Evolutionary conservation across 768 basidiomycete species (phyloP), one percentile per base, ranked within the genome.

Genomic region (Lactifluus subvellereus): DNA sequence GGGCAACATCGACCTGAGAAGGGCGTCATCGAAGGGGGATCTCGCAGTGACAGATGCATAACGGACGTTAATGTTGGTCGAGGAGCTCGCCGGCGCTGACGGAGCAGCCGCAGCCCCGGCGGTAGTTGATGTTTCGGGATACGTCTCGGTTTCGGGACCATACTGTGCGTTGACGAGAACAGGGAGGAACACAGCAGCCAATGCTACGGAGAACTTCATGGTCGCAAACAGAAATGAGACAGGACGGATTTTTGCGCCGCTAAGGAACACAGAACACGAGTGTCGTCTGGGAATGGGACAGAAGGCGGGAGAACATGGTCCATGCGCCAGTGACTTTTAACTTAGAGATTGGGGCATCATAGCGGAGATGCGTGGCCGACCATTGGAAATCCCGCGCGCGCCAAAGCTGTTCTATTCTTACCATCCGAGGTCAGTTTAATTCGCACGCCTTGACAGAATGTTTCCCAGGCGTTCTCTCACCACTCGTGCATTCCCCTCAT

Each of bases 1-100:
- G 62, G 6, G 72, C 75, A 37, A 84, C 84, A 49, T 82, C 69
- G 63, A 84, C 69, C 80, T 82, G 57, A 33, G 35, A 51, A 35
- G 37, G 8, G 9, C 37, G 27, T 57, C 50, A 59, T 47, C 20
- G 18, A 42, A 22, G 37, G 22, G 5, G 27, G 18, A 32, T 18
- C 30, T 16, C n/a, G 35, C 10, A n/a, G 53, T 6, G 6, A 27
- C 6, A 40, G 14, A 35, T 13, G 32, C 13, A 30, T 8, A 27
- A 37, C 32, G 20, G 6, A 70, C 71, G 45, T 67, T 70, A 18
- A 72, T 43, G 42, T 55, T 58, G 4, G 30, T 63, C n/a, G 61
- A n/a, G 18, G 54, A 67, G 59, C 66, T 66, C 30, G 71, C 22
- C 18, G 71, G 68, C 6, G 64, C 67, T 30, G 69, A 73, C 5